phyloP scores from a whole-genome alignment of 225 moss, liverwort and hornwort genomes.

The Neckera pumila region DNA sequence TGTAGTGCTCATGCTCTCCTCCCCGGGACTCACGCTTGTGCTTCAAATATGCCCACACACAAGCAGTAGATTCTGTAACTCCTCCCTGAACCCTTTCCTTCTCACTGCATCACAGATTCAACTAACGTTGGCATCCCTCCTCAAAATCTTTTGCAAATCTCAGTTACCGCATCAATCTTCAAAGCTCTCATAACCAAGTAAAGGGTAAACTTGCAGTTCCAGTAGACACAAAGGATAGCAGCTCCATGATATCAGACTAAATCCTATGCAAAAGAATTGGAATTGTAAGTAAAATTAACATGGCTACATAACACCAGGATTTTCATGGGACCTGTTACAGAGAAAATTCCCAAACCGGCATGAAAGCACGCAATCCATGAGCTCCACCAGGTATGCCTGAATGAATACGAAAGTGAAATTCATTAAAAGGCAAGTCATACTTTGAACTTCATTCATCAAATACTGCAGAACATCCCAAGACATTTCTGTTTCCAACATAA shows the following conservation, averaged over 20 bases:
- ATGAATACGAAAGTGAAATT: not conserved
- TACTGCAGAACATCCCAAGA: not conserved
- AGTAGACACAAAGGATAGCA: not conserved
- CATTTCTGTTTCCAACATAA: not conserved
- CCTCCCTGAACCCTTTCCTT: constrained; percentile 76
- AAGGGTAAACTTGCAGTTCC: not conserved
- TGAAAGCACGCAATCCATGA: constrained; percentile 83
- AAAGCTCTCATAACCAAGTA: not conserved
- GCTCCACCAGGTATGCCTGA: constrained; percentile 86
- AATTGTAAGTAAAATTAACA: not conserved
- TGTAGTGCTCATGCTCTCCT: constrained; percentile 77
- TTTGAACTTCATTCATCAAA: not conserved
- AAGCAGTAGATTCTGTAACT: constrained; percentile 48
- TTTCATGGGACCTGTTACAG: constrained; percentile 63
- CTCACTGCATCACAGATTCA: constrained; percentile 55
- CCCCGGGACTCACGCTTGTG: constrained; percentile 51
- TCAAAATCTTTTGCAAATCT: not conserved
- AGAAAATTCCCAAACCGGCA: constrained; percentile 97
- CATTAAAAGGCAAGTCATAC: not conserved
- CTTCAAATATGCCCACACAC: constrained; percentile 77
- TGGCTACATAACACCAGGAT: not conserved
- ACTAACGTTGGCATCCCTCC: not conserved
- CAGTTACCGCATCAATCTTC: not conserved
- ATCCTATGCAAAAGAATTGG: not conserved
- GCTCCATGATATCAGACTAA: not conserved